phyloP scores from a whole-genome alignment of 2,329 filamentous ascomycete genomes.

The Alternaria sp. region DNA sequence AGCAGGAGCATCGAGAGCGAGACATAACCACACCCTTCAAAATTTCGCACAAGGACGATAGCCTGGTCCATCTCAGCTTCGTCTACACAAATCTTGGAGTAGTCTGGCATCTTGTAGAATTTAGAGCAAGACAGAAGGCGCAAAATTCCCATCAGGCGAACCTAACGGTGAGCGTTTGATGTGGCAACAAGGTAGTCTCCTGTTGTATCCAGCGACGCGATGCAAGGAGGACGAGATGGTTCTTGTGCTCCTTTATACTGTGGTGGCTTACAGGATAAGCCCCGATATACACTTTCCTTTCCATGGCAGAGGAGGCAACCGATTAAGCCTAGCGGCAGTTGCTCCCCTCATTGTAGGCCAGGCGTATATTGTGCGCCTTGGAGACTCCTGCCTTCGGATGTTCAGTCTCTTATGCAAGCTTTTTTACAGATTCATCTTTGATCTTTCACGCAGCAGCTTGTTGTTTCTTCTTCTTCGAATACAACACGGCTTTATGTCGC shows the following conservation, averaged over 20 bases:
- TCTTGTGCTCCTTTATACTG: not conserved
- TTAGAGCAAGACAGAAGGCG: not conserved
- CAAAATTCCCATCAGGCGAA: not conserved
- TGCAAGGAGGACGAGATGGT: not conserved
- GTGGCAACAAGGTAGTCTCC: not conserved
- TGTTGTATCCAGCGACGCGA: not conserved
- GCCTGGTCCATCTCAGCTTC: not conserved
- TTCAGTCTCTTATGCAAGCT: not conserved
- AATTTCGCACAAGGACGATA: not conserved
- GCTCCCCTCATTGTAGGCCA: not conserved
- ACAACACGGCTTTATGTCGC: slow-evolving; percentile 72
- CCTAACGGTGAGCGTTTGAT: not conserved
- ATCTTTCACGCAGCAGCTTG: slow-evolving; percentile 19
- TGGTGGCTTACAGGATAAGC: not conserved
- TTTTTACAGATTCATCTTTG: not conserved
- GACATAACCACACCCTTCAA: not conserved
- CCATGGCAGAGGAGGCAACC: not conserved
- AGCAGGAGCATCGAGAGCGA: not conserved
- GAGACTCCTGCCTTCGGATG: not conserved
- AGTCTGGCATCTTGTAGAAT: not conserved
- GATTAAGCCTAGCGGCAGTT: not conserved
- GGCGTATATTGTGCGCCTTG: not conserved
- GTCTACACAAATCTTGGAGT: not conserved
- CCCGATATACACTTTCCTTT: not conserved
- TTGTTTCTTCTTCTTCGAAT: slow-evolving; percentile 43